Evolutionary conservation across 2,329 filamentous ascomycete species (phyloP).

Genomic region (Neonectria faginata): DNA sequence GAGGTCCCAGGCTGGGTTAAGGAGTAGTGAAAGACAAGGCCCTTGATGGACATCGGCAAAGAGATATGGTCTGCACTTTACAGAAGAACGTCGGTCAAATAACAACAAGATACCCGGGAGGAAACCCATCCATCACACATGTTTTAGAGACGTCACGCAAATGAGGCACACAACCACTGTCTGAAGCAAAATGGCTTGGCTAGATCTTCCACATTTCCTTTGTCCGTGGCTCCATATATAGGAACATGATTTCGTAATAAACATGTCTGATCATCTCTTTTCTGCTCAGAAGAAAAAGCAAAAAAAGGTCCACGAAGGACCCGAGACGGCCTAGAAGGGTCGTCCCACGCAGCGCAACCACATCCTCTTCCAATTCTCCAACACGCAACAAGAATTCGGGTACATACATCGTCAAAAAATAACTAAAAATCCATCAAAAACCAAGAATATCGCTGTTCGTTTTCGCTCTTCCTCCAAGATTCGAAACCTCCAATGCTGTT

Average conservation of each 20-base stretch:
- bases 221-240: slow-evolving; percentile 25
- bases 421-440: slow-evolving; percentile 37
- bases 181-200: slow-evolving; percentile 28
- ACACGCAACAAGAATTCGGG: slow-evolving; percentile 28
- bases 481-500: slow-evolving; percentile 38
- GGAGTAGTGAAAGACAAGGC: slow-evolving; percentile 36
- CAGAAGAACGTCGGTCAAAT: slow-evolving; percentile 31
- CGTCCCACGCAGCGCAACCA: slow-evolving; percentile 32
- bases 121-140: slow-evolving; percentile 5
- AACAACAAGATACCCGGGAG: slow-evolving; percentile 36
- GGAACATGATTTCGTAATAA: slow-evolving; percentile 36
- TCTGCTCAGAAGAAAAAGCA: slow-evolving; percentile 31
- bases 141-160: slow-evolving; percentile 16
- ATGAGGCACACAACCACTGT: slow-evolving; percentile 2
- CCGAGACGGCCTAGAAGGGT: slow-evolving; percentile 30
- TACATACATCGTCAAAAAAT: slow-evolving; percentile 46
- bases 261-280: slow-evolving; percentile 43
- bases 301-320: slow-evolving; percentile 22
- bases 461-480: slow-evolving; percentile 36
- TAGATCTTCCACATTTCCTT: slow-evolving; percentile 40
- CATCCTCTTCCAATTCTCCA: slow-evolving; percentile 30
- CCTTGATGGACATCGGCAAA: slow-evolving; percentile 1
- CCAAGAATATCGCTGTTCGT: slow-evolving; percentile 39
- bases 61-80: not conserved
- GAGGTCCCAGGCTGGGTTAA: slow-evolving; percentile 83